These are phyloP conservation scores for Metarhizium anisopliae DNA, from an alignment of 2,329 filamentous ascomycete genomes.

Conservation along the genomic window DNA sequence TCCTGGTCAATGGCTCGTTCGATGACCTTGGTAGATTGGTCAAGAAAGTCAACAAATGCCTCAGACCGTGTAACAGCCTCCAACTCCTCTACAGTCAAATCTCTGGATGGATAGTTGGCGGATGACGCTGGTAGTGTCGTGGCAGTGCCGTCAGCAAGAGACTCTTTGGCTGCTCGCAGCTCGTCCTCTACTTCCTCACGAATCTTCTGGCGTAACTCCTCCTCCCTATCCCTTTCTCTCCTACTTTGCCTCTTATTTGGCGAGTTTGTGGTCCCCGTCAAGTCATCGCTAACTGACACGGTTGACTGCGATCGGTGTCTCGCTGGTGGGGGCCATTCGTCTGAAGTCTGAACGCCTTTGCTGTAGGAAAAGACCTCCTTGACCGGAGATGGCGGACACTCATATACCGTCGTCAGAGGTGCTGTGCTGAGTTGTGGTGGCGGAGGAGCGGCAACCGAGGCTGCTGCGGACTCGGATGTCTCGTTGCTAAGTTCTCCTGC, in stretches of 20 bases:
- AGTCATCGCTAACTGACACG: constrained; percentile 52
- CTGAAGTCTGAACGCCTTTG: constrained; percentile 88
- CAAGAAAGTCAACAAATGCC: constrained; percentile 91
- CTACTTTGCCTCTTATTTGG: constrained; percentile 69
- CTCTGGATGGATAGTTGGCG: constrained; percentile 66
- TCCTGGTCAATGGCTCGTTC: constrained; percentile 91
- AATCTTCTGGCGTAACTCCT: constrained; percentile 78
- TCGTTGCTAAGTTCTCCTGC: constrained; percentile 72
- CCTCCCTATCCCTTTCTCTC: constrained; percentile 73
- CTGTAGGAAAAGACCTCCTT: constrained; percentile 92
- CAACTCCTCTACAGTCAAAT: constrained; percentile 75
- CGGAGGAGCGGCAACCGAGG: constrained; percentile 28
- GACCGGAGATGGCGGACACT: constrained; percentile 65
- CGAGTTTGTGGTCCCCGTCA: constrained; percentile 43
- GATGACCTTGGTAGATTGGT: constrained; percentile 92
- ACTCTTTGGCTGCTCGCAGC: constrained; percentile 61
- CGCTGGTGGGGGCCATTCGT: constrained; percentile 55
- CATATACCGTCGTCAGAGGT: constrained; percentile 68
- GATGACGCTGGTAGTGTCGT: constrained; percentile 14
- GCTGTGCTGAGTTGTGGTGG: constrained; percentile 56
- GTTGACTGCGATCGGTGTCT: constrained; percentile 32
- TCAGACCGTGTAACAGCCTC: constrained; percentile 84
- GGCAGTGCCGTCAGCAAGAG: constrained; percentile 36
- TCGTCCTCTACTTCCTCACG: constrained; percentile 90
- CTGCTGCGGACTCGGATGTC: constrained; percentile 50